Evolutionary conservation across 345 rosid species (phyloP).

Genomic region (Alliaria petiolata): DNA sequence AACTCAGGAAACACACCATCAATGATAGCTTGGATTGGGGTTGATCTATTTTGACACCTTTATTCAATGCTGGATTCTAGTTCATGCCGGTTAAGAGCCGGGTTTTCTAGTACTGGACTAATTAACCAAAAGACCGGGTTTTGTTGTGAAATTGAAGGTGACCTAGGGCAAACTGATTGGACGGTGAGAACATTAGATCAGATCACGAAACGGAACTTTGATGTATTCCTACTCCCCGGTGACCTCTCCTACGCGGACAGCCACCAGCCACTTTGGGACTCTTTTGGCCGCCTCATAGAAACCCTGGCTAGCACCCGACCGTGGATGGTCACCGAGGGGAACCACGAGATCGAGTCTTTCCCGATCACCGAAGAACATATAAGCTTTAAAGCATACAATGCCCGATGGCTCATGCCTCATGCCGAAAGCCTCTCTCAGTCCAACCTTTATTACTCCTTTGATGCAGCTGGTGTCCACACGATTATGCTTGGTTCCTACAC

Average conservation of each 20-base stretch:
- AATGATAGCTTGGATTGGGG: neutral
- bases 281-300: slow-evolving; percentile 82
- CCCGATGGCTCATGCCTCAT: slow-evolving; percentile 86
- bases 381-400: slow-evolving; percentile 70
- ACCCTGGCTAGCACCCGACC: slow-evolving; percentile 64
- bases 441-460: slow-evolving; percentile 81
- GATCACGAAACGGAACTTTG: slow-evolving; percentile 43
- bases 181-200: slow-evolving; percentile 57
- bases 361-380: slow-evolving; percentile 41
- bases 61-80: neutral
- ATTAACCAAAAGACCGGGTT: neutral
- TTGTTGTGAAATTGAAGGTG: slow-evolving; percentile 48
- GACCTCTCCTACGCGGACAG: slow-evolving; percentile 78
- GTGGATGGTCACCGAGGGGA: slow-evolving; percentile 93
- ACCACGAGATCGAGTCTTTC: slow-evolving; percentile 68
- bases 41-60: neutral
- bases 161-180: slow-evolving; percentile 92
- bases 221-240: slow-evolving; percentile 67
- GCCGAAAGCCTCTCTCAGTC: slow-evolving; percentile 66
- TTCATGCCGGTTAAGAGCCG: neutral
- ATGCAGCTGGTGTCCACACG: slow-evolving; percentile 44
- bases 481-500: slow-evolving; percentile 72
- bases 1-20: neutral
- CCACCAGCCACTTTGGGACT: slow-evolving; percentile 81
- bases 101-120: neutral